Evolutionary conservation across 352 stramenopile genomes (phyloP).

Genomic region (Pythium pyrilobum): DNA sequence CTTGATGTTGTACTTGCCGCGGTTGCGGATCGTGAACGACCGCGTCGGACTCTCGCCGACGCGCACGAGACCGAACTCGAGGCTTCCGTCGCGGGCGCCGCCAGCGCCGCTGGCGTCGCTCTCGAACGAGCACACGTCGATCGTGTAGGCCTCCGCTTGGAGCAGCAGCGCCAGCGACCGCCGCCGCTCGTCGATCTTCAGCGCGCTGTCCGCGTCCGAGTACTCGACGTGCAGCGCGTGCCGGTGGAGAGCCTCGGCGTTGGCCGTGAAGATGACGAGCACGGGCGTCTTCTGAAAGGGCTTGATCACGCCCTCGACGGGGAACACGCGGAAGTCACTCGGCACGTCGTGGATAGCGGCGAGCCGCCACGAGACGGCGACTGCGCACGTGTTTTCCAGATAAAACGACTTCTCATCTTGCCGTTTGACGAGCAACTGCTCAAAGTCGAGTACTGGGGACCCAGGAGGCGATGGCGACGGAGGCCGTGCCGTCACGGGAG

Average conservation of each 20-base stretch:
- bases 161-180: conserved; percentile 32
- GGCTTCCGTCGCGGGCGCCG: conserved; percentile 38
- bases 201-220: conserved; percentile 70
- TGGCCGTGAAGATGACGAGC: conserved; percentile 65
- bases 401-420: conserved; percentile 86
- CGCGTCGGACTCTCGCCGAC: conserved; percentile 84
- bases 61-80: conserved; percentile 92
- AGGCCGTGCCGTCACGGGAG: neutral
- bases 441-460: conserved; percentile 80
- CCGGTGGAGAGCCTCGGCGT: conserved; percentile 61
- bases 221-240: conserved; percentile 67
- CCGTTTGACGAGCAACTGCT: conserved; percentile 86
- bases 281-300: conserved; percentile 60
- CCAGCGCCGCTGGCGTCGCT: conserved; percentile 20
- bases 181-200: conserved; percentile 35
- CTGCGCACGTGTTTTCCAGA: conserved; percentile 75
- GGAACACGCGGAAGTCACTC: conserved; percentile 65
- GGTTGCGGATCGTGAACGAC: conserved; percentile 86
- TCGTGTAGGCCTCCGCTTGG: conserved; percentile 88
- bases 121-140: conserved; percentile 86
- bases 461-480: neutral
- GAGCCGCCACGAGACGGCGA: conserved; percentile 76
- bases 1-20: conserved; percentile 93
- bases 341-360: conserved; percentile 23
- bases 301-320: conserved; percentile 66